Evolutionary conservation across 305 asterid species (phyloP).

Genomic region (Solanum chacoense): DNA sequence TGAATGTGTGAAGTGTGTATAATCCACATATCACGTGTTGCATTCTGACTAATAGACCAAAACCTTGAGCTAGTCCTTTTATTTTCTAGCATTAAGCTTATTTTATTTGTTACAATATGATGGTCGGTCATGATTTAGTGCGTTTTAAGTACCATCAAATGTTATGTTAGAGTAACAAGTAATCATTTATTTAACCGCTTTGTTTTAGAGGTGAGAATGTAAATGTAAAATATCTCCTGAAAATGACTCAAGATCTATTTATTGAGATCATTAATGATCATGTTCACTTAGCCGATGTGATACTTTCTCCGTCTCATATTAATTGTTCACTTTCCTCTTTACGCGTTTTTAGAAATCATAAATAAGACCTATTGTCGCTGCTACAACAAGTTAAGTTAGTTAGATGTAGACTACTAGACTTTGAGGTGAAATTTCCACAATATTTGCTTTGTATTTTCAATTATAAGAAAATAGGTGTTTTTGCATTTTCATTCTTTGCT

Average conservation of each 20-base stretch:
- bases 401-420: neutral
- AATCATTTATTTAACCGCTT: neutral
- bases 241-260: neutral
- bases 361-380: neutral
- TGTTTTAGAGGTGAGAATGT: neutral
- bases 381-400: neutral
- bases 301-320: neutral
- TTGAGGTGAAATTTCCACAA: neutral
- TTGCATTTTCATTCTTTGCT: neutral
- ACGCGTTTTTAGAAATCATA: neutral
- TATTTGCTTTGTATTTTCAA: neutral
- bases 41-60: neutral
- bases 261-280: neutral
- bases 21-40: neutral
- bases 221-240: too few relatives aligned
- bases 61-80: neutral
- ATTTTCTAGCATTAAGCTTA: neutral
- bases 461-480: too few relatives aligned
- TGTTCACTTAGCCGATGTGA: neutral
- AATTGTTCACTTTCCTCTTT: neutral
- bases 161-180: neutral
- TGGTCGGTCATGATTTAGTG: neutral
- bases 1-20: neutral
- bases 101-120: neutral
- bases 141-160: neutral